These are phyloP conservation scores for Arabidopsis lyrata DNA, from an alignment of 441 rosid genomes.

Conservation along the genomic window DNA sequence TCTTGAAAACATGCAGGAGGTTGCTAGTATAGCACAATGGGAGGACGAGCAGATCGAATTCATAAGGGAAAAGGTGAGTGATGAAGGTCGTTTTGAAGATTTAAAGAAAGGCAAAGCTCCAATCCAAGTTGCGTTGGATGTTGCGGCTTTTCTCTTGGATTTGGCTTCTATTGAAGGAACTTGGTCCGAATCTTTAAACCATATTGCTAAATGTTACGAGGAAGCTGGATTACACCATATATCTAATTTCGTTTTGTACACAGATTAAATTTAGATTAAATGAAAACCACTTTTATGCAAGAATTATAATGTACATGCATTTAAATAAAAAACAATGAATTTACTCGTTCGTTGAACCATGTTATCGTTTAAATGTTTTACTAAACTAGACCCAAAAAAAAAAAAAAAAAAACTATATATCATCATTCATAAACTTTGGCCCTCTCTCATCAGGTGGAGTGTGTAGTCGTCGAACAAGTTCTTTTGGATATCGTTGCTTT, in stretches of 20 bases:
- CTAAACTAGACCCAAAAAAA: background rate
- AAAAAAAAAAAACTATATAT: background rate
- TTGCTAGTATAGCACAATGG: conserved; percentile 80
- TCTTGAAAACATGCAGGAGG: conserved; percentile 56
- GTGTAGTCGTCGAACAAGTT: conserved; percentile 57
- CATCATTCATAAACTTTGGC: conserved; percentile 26
- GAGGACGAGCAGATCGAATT: conserved; percentile 90
- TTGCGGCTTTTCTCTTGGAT: conserved; percentile 86
- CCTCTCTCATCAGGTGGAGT: conserved; percentile 47
- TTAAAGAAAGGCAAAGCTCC: conserved; percentile 83
- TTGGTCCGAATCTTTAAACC: conserved; percentile 61
- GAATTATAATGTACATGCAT: too few relatives aligned
- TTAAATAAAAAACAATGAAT: too few relatives aligned
- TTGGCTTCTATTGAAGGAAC: conserved; percentile 83
- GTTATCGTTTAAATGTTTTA: background rate
- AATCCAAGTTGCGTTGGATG: conserved; percentile 85
- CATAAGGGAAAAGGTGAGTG: conserved; percentile 75
- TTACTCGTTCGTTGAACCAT: too few relatives aligned
- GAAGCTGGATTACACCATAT: conserved; percentile 71
- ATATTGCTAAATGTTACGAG: conserved; percentile 68
- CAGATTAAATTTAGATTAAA: conserved; percentile 49
- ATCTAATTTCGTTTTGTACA: conserved; percentile 61
- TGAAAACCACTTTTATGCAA: background rate
- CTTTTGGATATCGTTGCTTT: conserved; percentile 46
- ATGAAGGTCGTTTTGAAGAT: conserved; percentile 80